phyloP scores from a whole-genome alignment of 2,329 filamentous ascomycete species.

The Cladosporium sp. region DNA sequence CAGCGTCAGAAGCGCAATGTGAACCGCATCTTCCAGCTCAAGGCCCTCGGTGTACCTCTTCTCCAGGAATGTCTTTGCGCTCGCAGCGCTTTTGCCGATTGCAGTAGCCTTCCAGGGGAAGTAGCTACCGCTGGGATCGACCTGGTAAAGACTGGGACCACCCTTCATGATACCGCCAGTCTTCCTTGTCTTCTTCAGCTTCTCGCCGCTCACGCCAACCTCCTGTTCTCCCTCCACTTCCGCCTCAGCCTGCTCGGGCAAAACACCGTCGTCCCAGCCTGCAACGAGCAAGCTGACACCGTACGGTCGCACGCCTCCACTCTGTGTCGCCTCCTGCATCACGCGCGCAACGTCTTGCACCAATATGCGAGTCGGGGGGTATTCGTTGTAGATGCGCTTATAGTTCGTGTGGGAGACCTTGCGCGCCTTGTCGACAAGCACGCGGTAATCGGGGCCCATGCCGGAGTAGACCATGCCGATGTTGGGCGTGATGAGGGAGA shows the following conservation, averaged over 20 bases:
- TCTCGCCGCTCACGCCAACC: conserved; percentile 58
- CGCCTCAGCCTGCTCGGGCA: conserved; percentile 75
- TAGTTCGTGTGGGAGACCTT: conserved; percentile 98
- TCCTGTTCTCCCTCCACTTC: conserved; percentile 54
- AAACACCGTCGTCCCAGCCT: conserved; percentile 95
- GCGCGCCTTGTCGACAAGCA: conserved; percentile 94
- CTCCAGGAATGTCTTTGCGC: conserved; percentile 98
- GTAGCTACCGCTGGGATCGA: conserved; percentile 97
- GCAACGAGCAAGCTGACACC: conserved; percentile 94
- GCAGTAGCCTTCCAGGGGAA: conserved; percentile 99
- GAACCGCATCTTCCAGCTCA: conserved; percentile 96
- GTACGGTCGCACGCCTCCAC: conserved; percentile 93
- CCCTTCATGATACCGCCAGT: conserved; percentile 95
- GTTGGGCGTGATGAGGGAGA: conserved; percentile 96
- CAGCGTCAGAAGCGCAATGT: conserved; percentile 93
- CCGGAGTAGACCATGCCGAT: conserved; percentile 99
- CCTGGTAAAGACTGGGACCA: conserved; percentile 96
- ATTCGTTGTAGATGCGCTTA: conserved; percentile 99
- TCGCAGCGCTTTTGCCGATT: conserved; percentile 97
- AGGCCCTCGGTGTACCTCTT: conserved; percentile 98
- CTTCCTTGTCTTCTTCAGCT: conserved; percentile 78
- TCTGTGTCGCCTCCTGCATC: conserved; percentile 99
- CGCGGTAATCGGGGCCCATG: conserved; percentile 98
- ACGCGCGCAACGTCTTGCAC: conserved; percentile 97
- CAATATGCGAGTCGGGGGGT: conserved; percentile 98